Evolutionary conservation across 495 filamentous ascomycete genomes (phyloP), one percentile per base, ranked within the genome.

Genomic region (Lepidopterella palustris): DNA sequence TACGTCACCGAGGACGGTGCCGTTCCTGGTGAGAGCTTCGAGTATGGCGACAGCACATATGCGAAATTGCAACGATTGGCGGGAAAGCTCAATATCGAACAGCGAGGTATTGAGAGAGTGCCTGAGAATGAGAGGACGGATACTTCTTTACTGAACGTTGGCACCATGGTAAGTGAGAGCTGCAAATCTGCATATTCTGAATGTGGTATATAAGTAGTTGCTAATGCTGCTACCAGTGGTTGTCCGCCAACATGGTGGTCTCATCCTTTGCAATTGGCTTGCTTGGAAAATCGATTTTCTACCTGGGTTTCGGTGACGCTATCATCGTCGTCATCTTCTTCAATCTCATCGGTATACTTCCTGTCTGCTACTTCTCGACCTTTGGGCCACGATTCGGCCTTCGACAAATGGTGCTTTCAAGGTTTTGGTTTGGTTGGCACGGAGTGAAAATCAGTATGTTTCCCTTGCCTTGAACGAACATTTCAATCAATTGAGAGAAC

Each of bases 211-310:
- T 6, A 11, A 23, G 11, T 11, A 59, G 18, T 18, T 45, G 21
- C 54, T 57, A 53, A 48, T 25, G 39, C 0, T 9, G 24, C 39
- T 26, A 20, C 23, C 68, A 91, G 89, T 92, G 89, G 89, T 71
- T 90, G 52, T 86, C 88, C 0, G 86, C 87, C 60, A 92, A 92
- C 73, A 87, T 92, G 85, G 86, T 89, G 53, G 84, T 91, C 48
- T 85, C 84, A 35, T 86, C 87, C 13, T 92, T 95, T 65, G 88
- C 88, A 29, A 84, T 95, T 59, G 89, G 88, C 55, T 84, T 85
- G 2, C 77, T 92, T 4, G 84, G 78, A n/a, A 75, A 83, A 32
- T 79, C 82, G 0, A 71, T 86, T 48, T 92, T 89, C 72, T 59
- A 72, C 23, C 78, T 92, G 11, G 85, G 87, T 21, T 92, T 90